Base-by-base conservation (phyloP, 352 stramenopile species). In the Thraustotheca clavata region DNA sequence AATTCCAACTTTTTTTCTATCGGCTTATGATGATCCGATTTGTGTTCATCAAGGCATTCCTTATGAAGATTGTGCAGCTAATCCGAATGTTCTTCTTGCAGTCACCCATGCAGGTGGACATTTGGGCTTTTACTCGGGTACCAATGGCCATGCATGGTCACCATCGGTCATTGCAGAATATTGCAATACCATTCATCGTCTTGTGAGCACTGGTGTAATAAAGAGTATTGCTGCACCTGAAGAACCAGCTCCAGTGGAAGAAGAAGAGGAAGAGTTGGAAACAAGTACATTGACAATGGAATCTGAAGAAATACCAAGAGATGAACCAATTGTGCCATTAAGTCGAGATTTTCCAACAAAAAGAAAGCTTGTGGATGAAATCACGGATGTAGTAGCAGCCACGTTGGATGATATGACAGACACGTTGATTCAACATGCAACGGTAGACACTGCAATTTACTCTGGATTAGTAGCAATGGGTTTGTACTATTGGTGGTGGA, bases 81-180 rank as follows among this genome's bases (percentile, higher is more conserved):
- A 87, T 55, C 62, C 72, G 4, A 77, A 86, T 22, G 68, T 89
- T 39, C 83, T 92, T 34, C 62, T 92, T 32, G 83, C 71, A 29
- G 73, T 78, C 32, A 92, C 83, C 29, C 76, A 83, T 29, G 70
- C 57, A 4, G 80, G 83, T 36, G 80, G 80, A 18, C 83, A 89
- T 67, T 70, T 92, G 49, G 79, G 69, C 0, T 92, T 89, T 52
- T 90, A 86, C 55, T 72, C 87, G 63, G 49, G 76, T 48, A 14
- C 61, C 2, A 41, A 66, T 16, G 38, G 22, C 9, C 2, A 8
- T n/a, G 24, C 50, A 24, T 68, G 60, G 60, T 62, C 52, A n/a
- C 14, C 32, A 9, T 11, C 38, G 4, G 60, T 62, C 22, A 39
- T 68, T 8, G 60, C 49, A 9, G 4, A 68, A 24, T 68, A 62